Percentiles rank a stretch among this genome's conserved stretches.
Evolutionary conservation across 1,284 basidiomycete species (phyloP).

Genomic region (Heterobasidion annosum): DNA sequence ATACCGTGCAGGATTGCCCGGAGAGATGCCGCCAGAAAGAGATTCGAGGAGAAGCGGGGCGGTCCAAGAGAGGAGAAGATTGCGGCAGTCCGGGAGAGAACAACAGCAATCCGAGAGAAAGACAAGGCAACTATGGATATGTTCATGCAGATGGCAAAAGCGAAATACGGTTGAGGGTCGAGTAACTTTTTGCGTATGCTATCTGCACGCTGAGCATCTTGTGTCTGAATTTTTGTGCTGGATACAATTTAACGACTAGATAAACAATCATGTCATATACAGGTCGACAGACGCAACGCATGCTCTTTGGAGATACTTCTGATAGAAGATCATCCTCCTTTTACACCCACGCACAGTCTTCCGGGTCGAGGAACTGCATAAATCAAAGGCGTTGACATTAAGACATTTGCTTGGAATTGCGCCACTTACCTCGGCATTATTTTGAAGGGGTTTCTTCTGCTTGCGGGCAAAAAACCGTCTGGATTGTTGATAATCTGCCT

Average conservation of each 20-base stretch:
- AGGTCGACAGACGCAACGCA: no score
- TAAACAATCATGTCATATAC: no score
- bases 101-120: slow-evolving; percentile 50
- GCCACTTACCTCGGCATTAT: slow-evolving; percentile 5
- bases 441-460: neutral
- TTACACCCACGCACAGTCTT: slow-evolving; percentile 21
- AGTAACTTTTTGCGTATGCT: neutral
- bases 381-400: neutral
- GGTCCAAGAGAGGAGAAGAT: slow-evolving; percentile 35
- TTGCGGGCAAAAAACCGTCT: neutral
- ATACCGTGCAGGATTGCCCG: slow-evolving; percentile 43
- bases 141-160: slow-evolving; percentile 73
- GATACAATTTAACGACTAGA: neutral
- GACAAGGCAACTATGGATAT: slow-evolving; percentile 79
- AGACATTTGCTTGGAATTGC: neutral
- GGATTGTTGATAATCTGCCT: neutral
- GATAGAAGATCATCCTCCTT: no score
- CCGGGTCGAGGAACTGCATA: slow-evolving; percentile 19
- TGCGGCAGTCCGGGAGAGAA: slow-evolving; percentile 41
- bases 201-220: neutral
- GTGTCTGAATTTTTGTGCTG: no score
- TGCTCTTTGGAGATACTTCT: no score
- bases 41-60: slow-evolving; percentile 41
- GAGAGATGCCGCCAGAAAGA: slow-evolving; percentile 53
- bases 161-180: slow-evolving; percentile 49